Evolutionary conservation across 2,329 filamentous ascomycete genomes (phyloP).

Genomic region (Pseudocercospora fijiensis): DNA sequence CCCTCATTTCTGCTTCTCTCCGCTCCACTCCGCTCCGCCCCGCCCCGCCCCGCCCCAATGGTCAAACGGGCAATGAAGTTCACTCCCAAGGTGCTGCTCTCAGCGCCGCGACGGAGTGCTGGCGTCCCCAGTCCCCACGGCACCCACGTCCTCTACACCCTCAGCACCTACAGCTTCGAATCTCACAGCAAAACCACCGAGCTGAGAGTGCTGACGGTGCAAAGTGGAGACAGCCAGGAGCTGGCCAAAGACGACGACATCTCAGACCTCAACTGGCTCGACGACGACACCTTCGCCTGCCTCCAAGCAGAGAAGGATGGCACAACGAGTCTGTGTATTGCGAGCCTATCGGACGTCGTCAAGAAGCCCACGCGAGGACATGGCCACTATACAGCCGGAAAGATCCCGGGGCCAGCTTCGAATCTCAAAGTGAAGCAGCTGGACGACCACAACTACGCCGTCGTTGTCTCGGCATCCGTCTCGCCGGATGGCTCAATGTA

Average conservation of each 20-base stretch:
- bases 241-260: slow-evolving; percentile 65
- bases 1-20: not conserved
- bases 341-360: slow-evolving; percentile 17
- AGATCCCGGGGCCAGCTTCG: slow-evolving; percentile 48
- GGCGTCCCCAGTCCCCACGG: slow-evolving; percentile 69
- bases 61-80: slow-evolving; percentile 69
- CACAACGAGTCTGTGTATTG: slow-evolving; percentile 36
- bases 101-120: slow-evolving; percentile 69
- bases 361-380: slow-evolving; percentile 7
- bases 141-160: slow-evolving; percentile 64
- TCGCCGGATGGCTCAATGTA: slow-evolving; percentile 66
- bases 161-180: slow-evolving; percentile 77
- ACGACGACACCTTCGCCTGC: slow-evolving; percentile 62
- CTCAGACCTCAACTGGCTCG: slow-evolving; percentile 74
- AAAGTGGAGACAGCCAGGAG: slow-evolving; percentile 62
- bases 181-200: slow-evolving; percentile 67
- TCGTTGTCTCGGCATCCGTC: slow-evolving; percentile 59
- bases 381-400: slow-evolving; percentile 45
- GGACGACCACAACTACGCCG: slow-evolving; percentile 40
- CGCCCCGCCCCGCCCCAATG: no score
- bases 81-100: slow-evolving; percentile 74
- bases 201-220: slow-evolving; percentile 69
- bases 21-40: no score
- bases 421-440: slow-evolving; percentile 50
- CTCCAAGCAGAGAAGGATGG: slow-evolving; percentile 48